Evolutionary conservation across 2,329 filamentous ascomycete species (phyloP).

Genomic region (Trichophyton rubrum): DNA sequence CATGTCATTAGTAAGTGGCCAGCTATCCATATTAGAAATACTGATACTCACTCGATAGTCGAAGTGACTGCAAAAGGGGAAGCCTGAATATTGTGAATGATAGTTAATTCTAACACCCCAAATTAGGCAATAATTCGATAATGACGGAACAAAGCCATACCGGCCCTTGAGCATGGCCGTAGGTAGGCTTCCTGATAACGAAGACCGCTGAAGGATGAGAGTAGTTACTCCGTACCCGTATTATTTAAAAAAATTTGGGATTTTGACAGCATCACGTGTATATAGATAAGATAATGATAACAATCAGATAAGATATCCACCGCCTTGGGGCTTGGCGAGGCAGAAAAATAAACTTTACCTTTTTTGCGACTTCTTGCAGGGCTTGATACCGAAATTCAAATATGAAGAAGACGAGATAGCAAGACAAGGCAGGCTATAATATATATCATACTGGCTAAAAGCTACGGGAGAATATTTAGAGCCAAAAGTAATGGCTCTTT

Average conservation of each 20-base stretch:
- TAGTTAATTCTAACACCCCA: neutral
- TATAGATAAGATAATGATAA: neutral
- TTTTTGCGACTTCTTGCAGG: neutral
- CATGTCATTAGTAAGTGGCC: neutral
- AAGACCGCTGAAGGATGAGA: neutral
- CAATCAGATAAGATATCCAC: neutral
- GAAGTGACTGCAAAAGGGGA: neutral
- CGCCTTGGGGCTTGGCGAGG: neutral
- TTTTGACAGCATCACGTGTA: neutral
- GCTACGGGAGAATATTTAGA: too few relatives aligned
- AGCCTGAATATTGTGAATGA: neutral
- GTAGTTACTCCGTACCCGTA: too few relatives aligned
- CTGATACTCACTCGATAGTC: neutral
- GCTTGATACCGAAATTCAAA: neutral
- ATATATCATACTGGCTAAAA: neutral
- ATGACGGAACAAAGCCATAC: neutral
- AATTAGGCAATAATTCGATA: neutral
- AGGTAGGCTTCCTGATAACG: neutral
- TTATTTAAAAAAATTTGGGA: too few relatives aligned
- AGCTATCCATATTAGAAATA: neutral
- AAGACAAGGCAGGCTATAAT: neutral
- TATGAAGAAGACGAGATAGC: neutral
- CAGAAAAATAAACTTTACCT: neutral
- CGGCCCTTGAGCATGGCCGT: neutral
- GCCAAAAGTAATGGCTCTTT: constrained; percentile 23